Evolutionary conservation across 441 rosid genomes (phyloP), one percentile per base, ranked within the genome.

Genomic region (Pelargonium fulgidum): DNA sequence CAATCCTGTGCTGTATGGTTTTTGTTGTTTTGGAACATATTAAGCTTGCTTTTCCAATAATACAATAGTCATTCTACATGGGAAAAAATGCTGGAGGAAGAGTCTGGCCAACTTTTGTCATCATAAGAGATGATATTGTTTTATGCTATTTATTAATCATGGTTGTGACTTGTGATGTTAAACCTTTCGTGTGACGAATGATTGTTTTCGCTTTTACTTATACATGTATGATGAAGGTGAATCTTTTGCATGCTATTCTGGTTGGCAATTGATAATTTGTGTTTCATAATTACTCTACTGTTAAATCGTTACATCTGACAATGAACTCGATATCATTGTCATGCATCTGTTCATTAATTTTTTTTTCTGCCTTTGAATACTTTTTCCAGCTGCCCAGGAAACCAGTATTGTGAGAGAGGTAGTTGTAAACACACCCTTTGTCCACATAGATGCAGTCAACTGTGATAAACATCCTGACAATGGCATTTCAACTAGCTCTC

Each of bases 331-430:
- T 48, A 17, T 39, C 62, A 62, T 12, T 54, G 42, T 56, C 42
- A 59, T 41, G 59, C 14, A 9, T 69, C 52, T 33, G 47, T 19
- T 5, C n/a, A 39, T 42, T 59, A 12, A 62, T 67, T 17, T 58
- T 54, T 61, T 61, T 58, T 26, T 22, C 10, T 59, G 4, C 8
- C 3, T 0, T 44, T 7, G 24, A 17, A 62, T 54, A 72, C 19
- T 77, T 52, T 66, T 75, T 69, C 39, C 85, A 87, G 96, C 81
- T 61, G 73, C 84, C 66, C 68, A 73, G 56, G 89, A 64, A 41
- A 78, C 84, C 69, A 61, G 73, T 56, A 62, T 44, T 75, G 80
- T 69, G 22, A 70, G 72, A 74, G 71, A 78, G 41, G 82, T 75
- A 67, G 22, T 41, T 14, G 78, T 76, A 52, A 65, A 69, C 58